Conservation (phyloP, 306 rosid genomes). For the Begonia peltatifolia region DNA sequence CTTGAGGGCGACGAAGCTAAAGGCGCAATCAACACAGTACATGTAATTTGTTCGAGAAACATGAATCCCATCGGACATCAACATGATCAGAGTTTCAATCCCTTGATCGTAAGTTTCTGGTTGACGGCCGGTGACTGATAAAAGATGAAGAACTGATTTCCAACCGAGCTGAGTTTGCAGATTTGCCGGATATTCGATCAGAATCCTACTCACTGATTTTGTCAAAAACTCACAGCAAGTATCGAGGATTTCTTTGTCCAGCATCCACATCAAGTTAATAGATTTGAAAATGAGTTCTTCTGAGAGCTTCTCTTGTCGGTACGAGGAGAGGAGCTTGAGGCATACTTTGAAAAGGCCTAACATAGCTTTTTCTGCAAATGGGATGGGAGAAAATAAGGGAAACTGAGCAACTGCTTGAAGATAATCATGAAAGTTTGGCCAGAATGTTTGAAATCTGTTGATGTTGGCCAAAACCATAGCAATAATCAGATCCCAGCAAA, state of each 20-base stretch:
- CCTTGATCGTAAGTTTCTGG: constrained; percentile 60
- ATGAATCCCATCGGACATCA: constrained; percentile 41
- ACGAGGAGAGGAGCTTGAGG: constrained; percentile 38
- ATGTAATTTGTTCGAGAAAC: constrained; percentile 43
- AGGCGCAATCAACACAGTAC: constrained; percentile 59
- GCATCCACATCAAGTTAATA: constrained; percentile 80
- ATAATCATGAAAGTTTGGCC: constrained; percentile 65
- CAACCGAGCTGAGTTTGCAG: constrained; percentile 63
- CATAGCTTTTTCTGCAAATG: constrained; percentile 68
- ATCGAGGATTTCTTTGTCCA: constrained; percentile 72
- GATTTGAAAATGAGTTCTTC: constrained; percentile 87
- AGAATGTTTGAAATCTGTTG: constrained; percentile 47
- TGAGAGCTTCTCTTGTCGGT: constrained; percentile 31
- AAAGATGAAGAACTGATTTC: constrained; percentile 64
- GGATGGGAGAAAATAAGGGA: constrained; percentile 76
- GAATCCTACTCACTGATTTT: constrained; percentile 36
- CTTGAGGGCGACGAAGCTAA: constrained; percentile 55
- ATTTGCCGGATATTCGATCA: constrained; percentile 53
- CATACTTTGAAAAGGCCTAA: constrained; percentile 49
- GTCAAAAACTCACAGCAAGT: constrained; percentile 46
- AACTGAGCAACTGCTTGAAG: constrained; percentile 64
- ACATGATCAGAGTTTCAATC: constrained; percentile 45
- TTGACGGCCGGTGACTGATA: constrained; percentile 54
- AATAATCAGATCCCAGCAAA: constrained; percentile 82
- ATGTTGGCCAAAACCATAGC: constrained; percentile 39